phyloP scores from a whole-genome alignment of 1,284 basidiomycete species.

The Ustilago nuda region DNA sequence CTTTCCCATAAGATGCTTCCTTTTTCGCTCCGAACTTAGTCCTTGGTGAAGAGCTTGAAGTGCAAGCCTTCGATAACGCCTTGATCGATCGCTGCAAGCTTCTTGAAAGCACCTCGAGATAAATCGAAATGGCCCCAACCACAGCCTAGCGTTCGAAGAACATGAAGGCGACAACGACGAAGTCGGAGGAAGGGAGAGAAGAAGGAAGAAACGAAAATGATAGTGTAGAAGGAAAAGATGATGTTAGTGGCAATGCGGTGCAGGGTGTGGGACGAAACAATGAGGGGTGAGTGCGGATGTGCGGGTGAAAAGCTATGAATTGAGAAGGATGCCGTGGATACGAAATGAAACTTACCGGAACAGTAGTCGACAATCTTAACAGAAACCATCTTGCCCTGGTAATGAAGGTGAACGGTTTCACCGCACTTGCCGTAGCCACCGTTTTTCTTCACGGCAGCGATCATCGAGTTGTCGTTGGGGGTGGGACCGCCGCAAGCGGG shows the following conservation, averaged over 20 bases:
- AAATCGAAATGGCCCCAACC: conserved; percentile 59
- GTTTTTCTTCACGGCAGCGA: conserved; percentile 60
- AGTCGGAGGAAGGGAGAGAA: neutral
- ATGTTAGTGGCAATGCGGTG: neutral
- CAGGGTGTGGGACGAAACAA: neutral
- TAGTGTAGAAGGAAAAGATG: neutral
- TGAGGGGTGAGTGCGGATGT: neutral
- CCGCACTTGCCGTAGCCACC: conserved; percentile 61
- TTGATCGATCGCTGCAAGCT: conserved; percentile 52
- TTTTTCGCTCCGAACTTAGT: conserved; percentile 13
- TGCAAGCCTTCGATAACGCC: conserved; percentile 58
- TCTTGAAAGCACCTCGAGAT: conserved; percentile 56
- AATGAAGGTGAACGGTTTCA: conserved; percentile 60
- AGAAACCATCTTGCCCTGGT: conserved; percentile 59
- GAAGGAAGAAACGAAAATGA: neutral
- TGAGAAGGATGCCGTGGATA: neutral
- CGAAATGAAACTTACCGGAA: conserved; percentile 8
- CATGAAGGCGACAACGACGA: neutral
- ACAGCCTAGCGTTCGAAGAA: conserved; percentile 13
- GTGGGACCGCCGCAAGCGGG: conserved; percentile 64
- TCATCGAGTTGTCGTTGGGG: conserved; percentile 51
- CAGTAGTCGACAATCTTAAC: conserved; percentile 62
- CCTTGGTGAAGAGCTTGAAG: conserved; percentile 54
- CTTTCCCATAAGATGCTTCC: neutral
- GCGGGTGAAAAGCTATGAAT: neutral